Conservation (phyloP, 2,329 filamentous ascomycete genomes). For the Escovopsis sp. region DNA sequence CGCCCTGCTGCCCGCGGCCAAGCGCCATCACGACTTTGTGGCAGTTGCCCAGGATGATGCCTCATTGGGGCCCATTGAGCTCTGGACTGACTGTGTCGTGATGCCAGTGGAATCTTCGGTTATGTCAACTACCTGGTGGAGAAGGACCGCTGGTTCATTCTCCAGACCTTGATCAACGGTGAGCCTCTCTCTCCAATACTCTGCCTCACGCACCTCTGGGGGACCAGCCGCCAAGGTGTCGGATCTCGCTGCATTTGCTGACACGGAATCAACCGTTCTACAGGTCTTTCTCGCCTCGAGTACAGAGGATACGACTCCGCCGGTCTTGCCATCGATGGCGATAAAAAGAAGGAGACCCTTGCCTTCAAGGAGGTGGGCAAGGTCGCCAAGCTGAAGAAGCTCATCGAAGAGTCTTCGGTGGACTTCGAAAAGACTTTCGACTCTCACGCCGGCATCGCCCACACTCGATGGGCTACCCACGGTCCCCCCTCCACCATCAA, state of each 20-base stretch:
- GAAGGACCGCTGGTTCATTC: constrained; percentile 93
- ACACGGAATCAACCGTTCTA: constrained; percentile 8
- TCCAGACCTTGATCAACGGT: constrained; percentile 95
- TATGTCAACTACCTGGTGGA: constrained; percentile 99
- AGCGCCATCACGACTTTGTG: background rate
- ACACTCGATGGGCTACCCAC: constrained; percentile 98
- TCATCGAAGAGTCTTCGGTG: constrained; percentile 70
- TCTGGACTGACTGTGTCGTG: constrained; percentile 13
- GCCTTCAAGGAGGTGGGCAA: constrained; percentile 99
- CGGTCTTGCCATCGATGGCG: constrained; percentile 85
- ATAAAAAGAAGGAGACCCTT: constrained; percentile 96
- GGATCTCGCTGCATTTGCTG: constrained; percentile 7
- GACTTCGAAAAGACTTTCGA: constrained; percentile 90
- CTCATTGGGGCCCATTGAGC: constrained; percentile 4
- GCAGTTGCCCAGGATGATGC: background rate
- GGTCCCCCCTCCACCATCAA: constrained; percentile 84
- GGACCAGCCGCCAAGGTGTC: background rate
- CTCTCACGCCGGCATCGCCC: constrained; percentile 94
- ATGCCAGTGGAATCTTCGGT: constrained; percentile 74
- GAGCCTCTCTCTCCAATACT: constrained; percentile 21
- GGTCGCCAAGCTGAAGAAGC: constrained; percentile 87
- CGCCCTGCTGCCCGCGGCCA: background rate
- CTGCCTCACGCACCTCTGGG: background rate
- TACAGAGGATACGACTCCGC: constrained; percentile 98
- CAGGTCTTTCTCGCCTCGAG: constrained; percentile 87